These are phyloP conservation scores for Exophiala alcalophila DNA, from an alignment of 2,329 filamentous ascomycete species.

Conservation along the genomic window DNA sequence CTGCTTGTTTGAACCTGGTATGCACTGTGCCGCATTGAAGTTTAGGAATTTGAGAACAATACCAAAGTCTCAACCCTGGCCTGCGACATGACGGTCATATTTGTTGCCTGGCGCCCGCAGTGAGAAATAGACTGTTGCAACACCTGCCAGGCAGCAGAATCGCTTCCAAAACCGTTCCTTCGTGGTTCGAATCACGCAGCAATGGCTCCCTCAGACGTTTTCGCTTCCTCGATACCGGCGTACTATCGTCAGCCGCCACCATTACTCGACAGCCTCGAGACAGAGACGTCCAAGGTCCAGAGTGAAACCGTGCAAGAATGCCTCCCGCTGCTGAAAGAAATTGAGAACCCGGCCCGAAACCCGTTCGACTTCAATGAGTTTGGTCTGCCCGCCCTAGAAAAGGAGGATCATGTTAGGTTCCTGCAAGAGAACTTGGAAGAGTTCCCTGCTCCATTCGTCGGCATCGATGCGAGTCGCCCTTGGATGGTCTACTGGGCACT, in stretches of 20 bases:
- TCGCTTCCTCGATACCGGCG: conserved; percentile 34
- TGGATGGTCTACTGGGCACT: conserved; percentile 96
- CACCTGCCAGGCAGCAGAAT: neutral
- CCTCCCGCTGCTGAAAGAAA: conserved; percentile 61
- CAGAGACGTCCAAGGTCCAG: conserved; percentile 66
- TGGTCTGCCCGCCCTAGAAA: conserved; percentile 72
- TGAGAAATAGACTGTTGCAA: neutral
- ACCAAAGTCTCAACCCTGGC: conserved; percentile 9
- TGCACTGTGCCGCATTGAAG: neutral
- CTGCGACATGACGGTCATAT: neutral
- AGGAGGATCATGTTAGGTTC: conserved; percentile 53
- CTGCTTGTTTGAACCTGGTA: too few species aligned
- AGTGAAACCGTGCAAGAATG: conserved; percentile 66
- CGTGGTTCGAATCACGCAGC: neutral
- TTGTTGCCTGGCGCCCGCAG: neutral
- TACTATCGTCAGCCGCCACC: conserved; percentile 51
- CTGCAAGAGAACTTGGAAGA: conserved; percentile 50
- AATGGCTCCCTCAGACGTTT: conserved; percentile 11
- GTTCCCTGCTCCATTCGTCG: conserved; percentile 68
- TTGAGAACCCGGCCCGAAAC: conserved; percentile 41
- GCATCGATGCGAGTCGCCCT: conserved; percentile 80
- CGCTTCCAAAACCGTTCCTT: neutral
- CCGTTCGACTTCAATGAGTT: conserved; percentile 60
- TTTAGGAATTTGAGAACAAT: conserved; percentile 23
- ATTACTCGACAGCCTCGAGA: conserved; percentile 64